Evolutionary conservation across 768 basidiomycete genomes (phyloP), one percentile per base, ranked within the genome.

Genomic region (Pilatotrama ljubarskyi): DNA sequence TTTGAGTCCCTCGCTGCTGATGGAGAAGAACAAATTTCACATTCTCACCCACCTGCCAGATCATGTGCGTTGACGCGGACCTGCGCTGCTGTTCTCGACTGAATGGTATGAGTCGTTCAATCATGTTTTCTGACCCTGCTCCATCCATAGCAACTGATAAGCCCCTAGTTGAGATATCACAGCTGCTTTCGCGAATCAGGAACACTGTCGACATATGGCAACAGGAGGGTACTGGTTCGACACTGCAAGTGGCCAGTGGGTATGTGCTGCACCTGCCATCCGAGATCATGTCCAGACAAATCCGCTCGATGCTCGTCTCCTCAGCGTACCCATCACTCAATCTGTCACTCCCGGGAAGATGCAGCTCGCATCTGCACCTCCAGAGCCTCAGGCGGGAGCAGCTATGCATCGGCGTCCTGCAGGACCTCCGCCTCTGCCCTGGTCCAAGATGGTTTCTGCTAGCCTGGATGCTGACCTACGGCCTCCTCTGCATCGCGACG

Each of bases 91-190:
- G 0, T 73, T 69, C 52, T 69, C 73, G 3, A 72, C 72, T 0
- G 70, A 74, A 53, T 55, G 66, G 13, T 73, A 70, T 48, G 71
- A 74, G 55, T 68, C 67, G 0, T 74, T 66, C 58, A 74, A 74
- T 44, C 51, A 50, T 17, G 60, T 73, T 1, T 68, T 73, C 44
- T 55, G 69, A 0, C 43, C 64, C n/a, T 50, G 62, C 36, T 65
- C 61, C 13, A 65, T 73, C 14, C 64, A 71, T 46, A 66, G 63
- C 24, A 70, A 68, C 51, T 63, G 65, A 11, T 68, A 70, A 8
- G 69, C 72, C 5, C 73, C 72, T 0, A 66, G 64, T 32, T 54
- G 62, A 0, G 70, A 74, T 43, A 72, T 57, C 22, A 47, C 53
- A 0, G 24, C 3, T 1, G 24, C 55, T 1, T 61, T 66, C 32